phyloP scores from a whole-genome alignment of 208 protist genomes.

The Crithidia brevicula region DNA sequence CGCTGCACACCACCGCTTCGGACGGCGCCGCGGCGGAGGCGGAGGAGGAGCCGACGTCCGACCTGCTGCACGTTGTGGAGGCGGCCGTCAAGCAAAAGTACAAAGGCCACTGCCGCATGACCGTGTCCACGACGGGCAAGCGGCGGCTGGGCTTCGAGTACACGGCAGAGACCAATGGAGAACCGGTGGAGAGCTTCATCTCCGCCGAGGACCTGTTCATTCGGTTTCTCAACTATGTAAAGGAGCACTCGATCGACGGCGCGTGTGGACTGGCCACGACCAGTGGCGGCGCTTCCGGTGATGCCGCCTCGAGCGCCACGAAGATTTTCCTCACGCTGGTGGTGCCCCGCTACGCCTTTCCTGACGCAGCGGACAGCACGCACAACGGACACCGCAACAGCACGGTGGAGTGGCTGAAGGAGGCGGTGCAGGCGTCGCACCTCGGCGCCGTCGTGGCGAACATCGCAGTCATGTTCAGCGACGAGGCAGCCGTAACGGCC shows the following conservation, averaged over 20 bases:
- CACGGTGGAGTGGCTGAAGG: constrained; percentile 62
- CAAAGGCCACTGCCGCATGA: constrained; percentile 60
- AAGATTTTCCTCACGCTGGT: constrained; percentile 77
- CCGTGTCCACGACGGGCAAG: constrained; percentile 21
- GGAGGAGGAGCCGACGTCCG: constrained; percentile 26
- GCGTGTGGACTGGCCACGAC: constrained; percentile 62
- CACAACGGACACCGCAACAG: constrained; percentile 7
- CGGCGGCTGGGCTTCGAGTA: constrained; percentile 58
- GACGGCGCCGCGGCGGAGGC: neutral
- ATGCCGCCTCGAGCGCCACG: constrained; percentile 1
- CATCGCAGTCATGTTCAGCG: constrained; percentile 69
- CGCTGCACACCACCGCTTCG: constrained; percentile 17
- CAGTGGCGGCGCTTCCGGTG: constrained; percentile 3
- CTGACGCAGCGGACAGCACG: constrained; percentile 18
- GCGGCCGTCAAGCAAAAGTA: constrained; percentile 52
- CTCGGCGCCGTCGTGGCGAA: constrained; percentile 51
- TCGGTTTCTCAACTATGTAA: constrained; percentile 84
- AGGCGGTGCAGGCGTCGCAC: constrained; percentile 72
- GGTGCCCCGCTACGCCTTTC: constrained; percentile 78
- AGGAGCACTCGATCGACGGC: constrained; percentile 77
- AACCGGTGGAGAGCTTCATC: constrained; percentile 50
- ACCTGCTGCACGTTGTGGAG: constrained; percentile 47
- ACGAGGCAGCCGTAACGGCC: constrained; percentile 69
- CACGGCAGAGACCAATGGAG: constrained; percentile 33
- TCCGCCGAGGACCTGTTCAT: constrained; percentile 77